Evolutionary conservation across 768 basidiomycete genomes (phyloP), one percentile per base, ranked within the genome.

Genomic region (Goffeauzyma gilvescens): DNA sequence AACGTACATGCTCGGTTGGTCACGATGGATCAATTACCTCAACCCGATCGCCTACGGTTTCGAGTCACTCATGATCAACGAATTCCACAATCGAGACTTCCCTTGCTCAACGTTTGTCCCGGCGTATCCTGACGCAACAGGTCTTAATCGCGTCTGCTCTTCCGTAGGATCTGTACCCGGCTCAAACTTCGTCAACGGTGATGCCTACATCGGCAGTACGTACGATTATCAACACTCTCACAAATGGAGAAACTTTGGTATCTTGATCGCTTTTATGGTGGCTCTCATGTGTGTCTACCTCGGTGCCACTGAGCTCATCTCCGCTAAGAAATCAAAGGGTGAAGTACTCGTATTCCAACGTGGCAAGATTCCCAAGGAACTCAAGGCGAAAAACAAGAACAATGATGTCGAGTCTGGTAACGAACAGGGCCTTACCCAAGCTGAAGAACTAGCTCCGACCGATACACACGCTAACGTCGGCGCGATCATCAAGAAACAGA

Each of bases 1-100:
- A 10, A 32, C 22, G 79, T 4, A 58, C 25, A 66, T 67, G 65
- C 48, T 55, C 13, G 60, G 59, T 32, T 66, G 65, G 64, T 55
- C 60, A 25, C 55, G 64, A 38, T 66, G 62, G 81, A 72, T 65
- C 41, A 54, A 55, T 25, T 85, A 85, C 60, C 57, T 84, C 46
- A 78, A 87, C 54, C 85, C 85, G 0, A 63, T 86, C 38, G 63
- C 73, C 1, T 85, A 81, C 65, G 75, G 74, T 0, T 86, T 80
- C 71, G 73, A 79, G 50, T 75, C 74, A 2, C 67, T 72, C 27
- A 79, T 89, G 76, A 75, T 79, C 62, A 87, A 87, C 59, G 85
- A 90, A 59, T 85, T 86, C 63, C 73, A 69, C 68, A 73, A 74
- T 14, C 73, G 75, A 26, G 60, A 71, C 15, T 81, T 77, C 41